Evolutionary conservation across 495 filamentous ascomycete species (phyloP).

Genomic region (Penicillium lagena): DNA sequence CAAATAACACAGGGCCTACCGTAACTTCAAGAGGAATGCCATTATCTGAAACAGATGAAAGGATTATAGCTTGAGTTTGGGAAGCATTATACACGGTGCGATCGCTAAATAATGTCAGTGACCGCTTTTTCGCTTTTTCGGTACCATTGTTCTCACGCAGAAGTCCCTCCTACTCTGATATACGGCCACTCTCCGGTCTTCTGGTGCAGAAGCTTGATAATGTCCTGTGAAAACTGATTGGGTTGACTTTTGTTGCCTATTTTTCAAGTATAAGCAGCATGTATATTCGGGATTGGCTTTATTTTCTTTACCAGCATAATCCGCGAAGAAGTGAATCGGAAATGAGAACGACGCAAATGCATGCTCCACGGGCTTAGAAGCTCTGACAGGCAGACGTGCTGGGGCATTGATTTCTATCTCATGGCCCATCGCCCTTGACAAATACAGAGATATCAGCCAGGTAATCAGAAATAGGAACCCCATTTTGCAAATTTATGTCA

Average conservation of each 20-base stretch:
- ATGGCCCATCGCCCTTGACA: too few relatives aligned
- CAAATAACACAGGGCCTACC: slow-evolving; percentile 4
- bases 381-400: neutral
- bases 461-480: too few relatives aligned
- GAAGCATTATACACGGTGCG: slow-evolving; percentile 9
- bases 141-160: neutral
- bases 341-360: slow-evolving; percentile 4
- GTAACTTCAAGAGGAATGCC: slow-evolving; percentile 10
- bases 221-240: slow-evolving; percentile 9
- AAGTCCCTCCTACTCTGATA: slow-evolving; percentile 11
- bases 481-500: too few relatives aligned
- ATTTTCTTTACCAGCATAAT: slow-evolving; percentile 1
- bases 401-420: neutral
- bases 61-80: slow-evolving; percentile 5
- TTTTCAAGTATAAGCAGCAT: neutral
- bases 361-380: slow-evolving; percentile 3
- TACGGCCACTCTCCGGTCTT: slow-evolving; percentile 8
- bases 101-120: neutral
- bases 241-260: slow-evolving; percentile 9
- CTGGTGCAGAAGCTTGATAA: slow-evolving; percentile 4
- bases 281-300: neutral
- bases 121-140: too few relatives aligned
- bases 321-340: slow-evolving; percentile 6
- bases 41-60: slow-evolving; percentile 5
- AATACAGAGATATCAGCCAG: too few relatives aligned